Conservation (phyloP, 2,329 filamentous ascomycete species). For the Botrytis deweyae region DNA sequence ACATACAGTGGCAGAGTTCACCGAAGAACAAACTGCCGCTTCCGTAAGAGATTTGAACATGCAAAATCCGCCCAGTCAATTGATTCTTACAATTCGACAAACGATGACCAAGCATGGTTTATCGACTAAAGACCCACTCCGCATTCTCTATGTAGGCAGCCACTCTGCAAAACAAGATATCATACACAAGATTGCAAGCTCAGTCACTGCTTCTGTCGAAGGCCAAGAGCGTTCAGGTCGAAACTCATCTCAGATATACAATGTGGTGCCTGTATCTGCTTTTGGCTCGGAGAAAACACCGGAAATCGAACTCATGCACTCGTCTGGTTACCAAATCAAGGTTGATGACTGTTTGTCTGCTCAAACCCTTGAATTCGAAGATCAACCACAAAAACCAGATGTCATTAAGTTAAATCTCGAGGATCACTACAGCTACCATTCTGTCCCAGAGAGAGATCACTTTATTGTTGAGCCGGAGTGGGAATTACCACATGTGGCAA, state of each 20-base stretch:
- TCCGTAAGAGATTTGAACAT: conserved; percentile 41
- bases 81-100: conserved; percentile 48
- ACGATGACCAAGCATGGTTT: conserved; percentile 50
- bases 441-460: conserved; percentile 39
- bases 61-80: conserved; percentile 40
- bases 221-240: conserved; percentile 38
- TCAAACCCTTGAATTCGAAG: conserved; percentile 38
- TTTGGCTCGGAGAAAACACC: conserved; percentile 48
- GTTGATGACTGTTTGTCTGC: conserved; percentile 50
- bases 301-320: conserved; percentile 53
- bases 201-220: conserved; percentile 45
- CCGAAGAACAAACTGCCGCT: conserved; percentile 43
- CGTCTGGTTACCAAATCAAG: conserved; percentile 51
- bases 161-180: conserved; percentile 44
- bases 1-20: conserved; percentile 48
- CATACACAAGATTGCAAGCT: conserved; percentile 50
- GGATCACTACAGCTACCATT: conserved; percentile 42
- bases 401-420: conserved; percentile 43
- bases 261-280: conserved; percentile 51
- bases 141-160: conserved; percentile 51
- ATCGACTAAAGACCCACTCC: conserved; percentile 47
- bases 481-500: conserved; percentile 50
- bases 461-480: conserved; percentile 46
- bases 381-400: conserved; percentile 41
- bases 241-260: conserved; percentile 48